These are phyloP conservation scores for Neonothopanus nambi DNA, from an alignment of 1,284 basidiomycete genomes.

Conservation along the genomic window DNA sequence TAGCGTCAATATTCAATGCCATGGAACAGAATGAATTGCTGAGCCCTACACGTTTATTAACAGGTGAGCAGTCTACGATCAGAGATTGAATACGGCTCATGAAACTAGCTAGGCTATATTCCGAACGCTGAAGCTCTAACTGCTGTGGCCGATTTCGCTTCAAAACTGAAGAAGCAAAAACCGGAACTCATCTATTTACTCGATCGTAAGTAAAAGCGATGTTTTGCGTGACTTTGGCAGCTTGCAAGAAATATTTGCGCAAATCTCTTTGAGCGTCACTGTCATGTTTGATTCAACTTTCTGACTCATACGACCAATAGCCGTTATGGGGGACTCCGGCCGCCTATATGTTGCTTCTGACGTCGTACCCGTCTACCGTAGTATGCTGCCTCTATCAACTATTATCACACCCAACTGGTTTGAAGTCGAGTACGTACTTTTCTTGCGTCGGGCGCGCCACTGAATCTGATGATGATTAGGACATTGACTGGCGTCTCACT, in stretches of 20 bases:
- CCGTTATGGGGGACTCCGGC: constrained; percentile 90
- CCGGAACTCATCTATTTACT: constrained; percentile 80
- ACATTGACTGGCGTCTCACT: constrained; percentile 75
- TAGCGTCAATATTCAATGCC: constrained; percentile 64
- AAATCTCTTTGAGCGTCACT: too few relatives aligned
- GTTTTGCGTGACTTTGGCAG: too few relatives aligned
- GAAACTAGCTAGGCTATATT: constrained; percentile 66
- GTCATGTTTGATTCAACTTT: constrained; percentile 1
- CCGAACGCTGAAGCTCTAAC: constrained; percentile 81
- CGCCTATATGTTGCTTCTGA: constrained; percentile 86
- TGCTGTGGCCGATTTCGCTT: constrained; percentile 66
- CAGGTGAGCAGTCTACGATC: constrained; percentile 44
- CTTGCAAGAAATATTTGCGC: too few relatives aligned
- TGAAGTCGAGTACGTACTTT: constrained; percentile 82
- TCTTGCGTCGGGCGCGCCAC: neutral
- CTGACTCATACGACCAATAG: constrained; percentile 36
- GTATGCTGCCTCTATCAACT: constrained; percentile 78
- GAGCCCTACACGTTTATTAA: constrained; percentile 65
- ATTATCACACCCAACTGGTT: constrained; percentile 99
- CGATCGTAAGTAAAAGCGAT: constrained; percentile 76
- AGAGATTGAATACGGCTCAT: neutral
- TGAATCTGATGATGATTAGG: constrained; percentile 43
- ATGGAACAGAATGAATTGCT: constrained; percentile 74
- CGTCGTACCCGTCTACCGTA: constrained; percentile 87
- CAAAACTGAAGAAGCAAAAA: constrained; percentile 55